These are phyloP conservation scores for Microbotryomycetes sp. DNA, from an alignment of 1,284 basidiomycete species.

Conservation along the genomic window DNA sequence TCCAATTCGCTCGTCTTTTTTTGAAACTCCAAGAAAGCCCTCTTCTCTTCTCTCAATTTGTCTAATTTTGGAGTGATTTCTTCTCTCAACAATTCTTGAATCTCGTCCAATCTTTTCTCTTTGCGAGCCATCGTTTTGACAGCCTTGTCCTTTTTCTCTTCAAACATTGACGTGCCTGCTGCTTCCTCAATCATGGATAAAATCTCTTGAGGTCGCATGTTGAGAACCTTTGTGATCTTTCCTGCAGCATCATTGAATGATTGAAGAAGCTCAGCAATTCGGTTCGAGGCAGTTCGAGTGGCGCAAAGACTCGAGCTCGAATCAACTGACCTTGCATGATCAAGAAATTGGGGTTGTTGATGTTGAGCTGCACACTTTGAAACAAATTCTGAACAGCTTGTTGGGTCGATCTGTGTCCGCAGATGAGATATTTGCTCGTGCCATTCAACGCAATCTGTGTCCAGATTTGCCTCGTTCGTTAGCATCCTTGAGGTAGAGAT, in stretches of 20 bases:
- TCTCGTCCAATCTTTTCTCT: constrained; percentile 91
- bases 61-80: constrained; percentile 95
- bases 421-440: constrained; percentile 91
- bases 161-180: constrained; percentile 97
- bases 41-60: constrained; percentile 82
- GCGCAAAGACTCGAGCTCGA: background rate
- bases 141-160: constrained; percentile 96
- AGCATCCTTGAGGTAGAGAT: background rate
- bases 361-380: constrained; percentile 96
- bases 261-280: background rate
- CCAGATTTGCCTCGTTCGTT: background rate
- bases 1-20: constrained; percentile 86
- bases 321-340: constrained; percentile 87
- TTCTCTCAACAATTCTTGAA: constrained; percentile 68
- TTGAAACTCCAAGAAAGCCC: constrained; percentile 83
- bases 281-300: background rate
- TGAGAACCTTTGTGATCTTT: constrained; percentile 66
- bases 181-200: constrained; percentile 99
- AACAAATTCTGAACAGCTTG: constrained; percentile 86
- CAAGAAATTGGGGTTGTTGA: constrained; percentile 99
- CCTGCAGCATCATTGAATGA: constrained; percentile 66
- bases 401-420: constrained; percentile 91
- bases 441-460: constrained; percentile 82
- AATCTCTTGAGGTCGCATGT: constrained; percentile 98
- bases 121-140: constrained; percentile 96